Percentiles rank a stretch among this genome's conserved stretches.
Evolutionary conservation across 2,329 filamentous ascomycete genomes (phyloP).

Genomic region (Zymoseptoria brevis): DNA sequence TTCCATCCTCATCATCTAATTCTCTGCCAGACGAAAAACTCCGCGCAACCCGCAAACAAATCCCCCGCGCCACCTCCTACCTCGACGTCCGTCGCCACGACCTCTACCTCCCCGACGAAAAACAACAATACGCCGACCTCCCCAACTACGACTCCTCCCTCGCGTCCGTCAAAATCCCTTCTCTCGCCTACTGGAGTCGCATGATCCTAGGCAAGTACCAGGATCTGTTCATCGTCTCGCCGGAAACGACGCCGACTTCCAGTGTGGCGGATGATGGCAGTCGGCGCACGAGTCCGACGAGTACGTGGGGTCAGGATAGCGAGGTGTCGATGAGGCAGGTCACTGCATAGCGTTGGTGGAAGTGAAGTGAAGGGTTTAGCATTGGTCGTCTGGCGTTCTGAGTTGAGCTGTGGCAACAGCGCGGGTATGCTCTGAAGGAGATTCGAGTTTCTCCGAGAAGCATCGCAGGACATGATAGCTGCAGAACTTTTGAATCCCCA

Average conservation of each 20-base stretch:
- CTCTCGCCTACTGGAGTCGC: conserved; percentile 38
- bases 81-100: conserved; percentile 41
- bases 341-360: neutral
- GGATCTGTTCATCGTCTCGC: conserved; percentile 43
- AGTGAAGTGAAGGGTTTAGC: neutral
- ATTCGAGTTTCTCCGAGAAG: neutral
- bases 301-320: conserved; percentile 21
- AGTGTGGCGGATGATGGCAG: conserved; percentile 26
- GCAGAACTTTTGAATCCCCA: no score
- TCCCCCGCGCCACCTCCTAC: conserved; percentile 39
- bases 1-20: neutral
- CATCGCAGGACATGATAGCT: neutral
- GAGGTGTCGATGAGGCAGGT: conserved; percentile 4
- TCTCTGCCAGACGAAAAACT: conserved; percentile 33
- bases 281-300: conserved; percentile 24
- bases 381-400: conserved; percentile 1
- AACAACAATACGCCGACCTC: conserved; percentile 25
- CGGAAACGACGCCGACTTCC: conserved; percentile 32
- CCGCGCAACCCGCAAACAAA: conserved; percentile 40
- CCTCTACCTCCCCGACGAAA: conserved; percentile 35
- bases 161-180: conserved; percentile 41
- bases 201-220: conserved; percentile 39
- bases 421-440: neutral
- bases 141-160: conserved; percentile 41
- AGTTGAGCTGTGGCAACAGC: neutral